These are phyloP conservation scores for Coelastrella sp. DNA, from an alignment of 139 green algal species.

Conservation along the genomic window DNA sequence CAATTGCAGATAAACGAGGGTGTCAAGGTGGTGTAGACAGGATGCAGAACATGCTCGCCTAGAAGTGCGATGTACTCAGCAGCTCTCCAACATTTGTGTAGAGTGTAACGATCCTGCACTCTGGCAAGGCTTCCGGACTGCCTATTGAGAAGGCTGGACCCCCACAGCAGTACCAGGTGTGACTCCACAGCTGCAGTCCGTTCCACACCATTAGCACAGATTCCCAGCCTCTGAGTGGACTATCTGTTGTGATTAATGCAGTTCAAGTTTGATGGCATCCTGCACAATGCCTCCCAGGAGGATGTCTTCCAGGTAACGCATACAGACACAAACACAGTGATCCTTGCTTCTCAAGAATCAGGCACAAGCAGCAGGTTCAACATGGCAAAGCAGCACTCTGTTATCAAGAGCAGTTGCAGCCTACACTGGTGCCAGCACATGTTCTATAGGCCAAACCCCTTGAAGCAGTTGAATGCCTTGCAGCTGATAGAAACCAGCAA, in stretches of 20 bases:
- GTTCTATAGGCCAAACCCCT: no score
- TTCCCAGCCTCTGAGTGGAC: no score
- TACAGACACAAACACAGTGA: no score
- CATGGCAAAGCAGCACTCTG: no score
- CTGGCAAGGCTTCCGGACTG: constrained; percentile 32
- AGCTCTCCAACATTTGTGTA: background rate
- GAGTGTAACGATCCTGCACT: constrained; percentile 39
- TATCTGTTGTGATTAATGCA: constrained; percentile 18
- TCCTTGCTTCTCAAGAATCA: no score
- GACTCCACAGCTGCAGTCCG: background rate
- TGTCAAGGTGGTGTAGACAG: background rate
- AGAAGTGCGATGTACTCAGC: no score
- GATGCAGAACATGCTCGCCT: background rate
- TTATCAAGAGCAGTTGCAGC: no score
- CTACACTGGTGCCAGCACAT: no score
- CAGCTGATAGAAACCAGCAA: background rate
- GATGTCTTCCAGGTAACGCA: constrained; percentile 66
- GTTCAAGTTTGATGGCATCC: constrained; percentile 83
- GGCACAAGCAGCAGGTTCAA: no score
- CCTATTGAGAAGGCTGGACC: constrained; percentile 26
- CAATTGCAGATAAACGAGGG: constrained; percentile 15
- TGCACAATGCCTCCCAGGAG: constrained; percentile 77
- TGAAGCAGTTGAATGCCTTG: no score
- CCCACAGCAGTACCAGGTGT: constrained; percentile 55
- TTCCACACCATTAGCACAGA: no score